phyloP scores from a whole-genome alignment of 2,329 filamentous ascomycete genomes.

The Fusarium sp. region DNA sequence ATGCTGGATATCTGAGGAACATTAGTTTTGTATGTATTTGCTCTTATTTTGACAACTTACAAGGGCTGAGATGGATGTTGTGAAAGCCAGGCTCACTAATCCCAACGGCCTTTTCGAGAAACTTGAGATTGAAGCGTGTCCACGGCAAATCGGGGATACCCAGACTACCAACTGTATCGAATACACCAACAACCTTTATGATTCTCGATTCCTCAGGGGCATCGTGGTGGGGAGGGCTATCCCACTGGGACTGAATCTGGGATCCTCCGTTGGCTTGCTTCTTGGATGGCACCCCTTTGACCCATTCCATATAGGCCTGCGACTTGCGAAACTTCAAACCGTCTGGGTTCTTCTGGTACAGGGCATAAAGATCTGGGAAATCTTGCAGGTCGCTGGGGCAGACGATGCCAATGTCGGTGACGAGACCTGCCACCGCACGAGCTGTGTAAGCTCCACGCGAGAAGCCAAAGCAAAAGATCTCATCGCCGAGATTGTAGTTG shows the following conservation, averaged over 20 bases:
- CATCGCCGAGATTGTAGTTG: conserved; percentile 51
- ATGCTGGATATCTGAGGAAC: conserved; percentile 58
- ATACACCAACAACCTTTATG: conserved; percentile 45
- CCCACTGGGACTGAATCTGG: conserved; percentile 27
- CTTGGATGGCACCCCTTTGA: conserved; percentile 41
- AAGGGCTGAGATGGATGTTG: conserved; percentile 45
- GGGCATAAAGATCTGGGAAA: conserved; percentile 44
- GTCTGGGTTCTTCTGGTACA: conserved; percentile 44
- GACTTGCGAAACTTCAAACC: conserved; percentile 42
- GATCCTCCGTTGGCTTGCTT: conserved; percentile 26
- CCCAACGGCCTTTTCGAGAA: conserved; percentile 37
- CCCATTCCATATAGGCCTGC: conserved; percentile 42
- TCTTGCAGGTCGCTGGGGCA: conserved; percentile 46
- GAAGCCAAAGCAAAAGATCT: conserved; percentile 55
- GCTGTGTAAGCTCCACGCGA: conserved; percentile 56
- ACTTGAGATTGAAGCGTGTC: conserved; percentile 42
- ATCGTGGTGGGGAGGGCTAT: conserved; percentile 42
- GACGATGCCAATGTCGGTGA: conserved; percentile 49
- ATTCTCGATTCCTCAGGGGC: conserved; percentile 40
- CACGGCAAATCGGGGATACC: conserved; percentile 46
- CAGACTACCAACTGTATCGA: conserved; percentile 46
- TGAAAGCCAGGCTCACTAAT: conserved; percentile 43
- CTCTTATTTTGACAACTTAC: conserved; percentile 28
- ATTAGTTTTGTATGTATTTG: conserved; percentile 13
- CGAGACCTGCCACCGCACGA: conserved; percentile 51